Evolutionary conservation across 2,329 filamentous ascomycete species (phyloP).

Genomic region (Harringtonia lauricola): DNA sequence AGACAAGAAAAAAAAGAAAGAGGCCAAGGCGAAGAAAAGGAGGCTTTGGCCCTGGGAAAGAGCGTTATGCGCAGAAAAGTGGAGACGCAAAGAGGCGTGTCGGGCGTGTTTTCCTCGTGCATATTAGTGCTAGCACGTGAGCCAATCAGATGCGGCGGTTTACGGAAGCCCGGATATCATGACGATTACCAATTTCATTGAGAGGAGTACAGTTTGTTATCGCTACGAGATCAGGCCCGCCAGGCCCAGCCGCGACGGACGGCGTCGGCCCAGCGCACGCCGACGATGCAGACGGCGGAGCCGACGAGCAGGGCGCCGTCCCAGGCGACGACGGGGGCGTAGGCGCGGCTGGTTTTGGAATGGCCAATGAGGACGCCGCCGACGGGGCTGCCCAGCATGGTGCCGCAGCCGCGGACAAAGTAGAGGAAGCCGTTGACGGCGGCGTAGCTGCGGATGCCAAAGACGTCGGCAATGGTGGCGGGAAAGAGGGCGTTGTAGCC

Average conservation of each 20-base stretch:
- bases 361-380: slow-evolving; percentile 26
- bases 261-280: slow-evolving; percentile 26
- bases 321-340: slow-evolving; percentile 27
- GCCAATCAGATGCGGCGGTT: slow-evolving; percentile 8
- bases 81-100: neutral
- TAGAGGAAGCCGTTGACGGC: slow-evolving; percentile 35
- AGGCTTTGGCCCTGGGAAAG: neutral
- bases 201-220: too few species aligned
- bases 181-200: neutral
- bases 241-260: slow-evolving; percentile 11
- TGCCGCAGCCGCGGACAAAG: slow-evolving; percentile 30
- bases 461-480: slow-evolving; percentile 34
- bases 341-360: slow-evolving; percentile 16
- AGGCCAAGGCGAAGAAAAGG: neutral
- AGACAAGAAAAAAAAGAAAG: neutral
- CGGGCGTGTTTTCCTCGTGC: neutral
- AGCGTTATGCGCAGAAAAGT: neutral
- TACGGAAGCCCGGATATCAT: neutral
- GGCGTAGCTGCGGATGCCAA: slow-evolving; percentile 33
- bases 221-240: slow-evolving; percentile 5
- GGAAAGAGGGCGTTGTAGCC: slow-evolving; percentile 35
- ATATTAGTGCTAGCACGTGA: too few species aligned
- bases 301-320: slow-evolving; percentile 28
- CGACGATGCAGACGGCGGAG: slow-evolving; percentile 25
- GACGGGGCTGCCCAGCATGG: slow-evolving; percentile 32